Percentiles rank a stretch among this genome's conserved stretches.
These are phyloP conservation scores for Scutellaria minor DNA, from an alignment of 257 asterid species.

Conservation along the genomic window DNA sequence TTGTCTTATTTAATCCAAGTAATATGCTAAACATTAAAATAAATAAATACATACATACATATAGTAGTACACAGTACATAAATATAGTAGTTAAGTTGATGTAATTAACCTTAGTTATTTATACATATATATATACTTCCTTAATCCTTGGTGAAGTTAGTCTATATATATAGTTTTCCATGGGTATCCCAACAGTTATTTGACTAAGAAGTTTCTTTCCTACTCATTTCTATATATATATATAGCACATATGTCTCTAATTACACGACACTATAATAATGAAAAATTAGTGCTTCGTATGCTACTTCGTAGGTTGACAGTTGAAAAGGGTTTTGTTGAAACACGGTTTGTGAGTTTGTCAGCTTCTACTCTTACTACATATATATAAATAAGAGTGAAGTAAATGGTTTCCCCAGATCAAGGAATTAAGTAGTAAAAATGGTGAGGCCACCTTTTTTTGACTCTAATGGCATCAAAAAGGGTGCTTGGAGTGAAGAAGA, in stretches of 20 bases:
- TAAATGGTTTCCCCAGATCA: background rate
- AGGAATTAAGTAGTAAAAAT: constrained; percentile 29
- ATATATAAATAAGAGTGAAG: constrained; percentile 25
- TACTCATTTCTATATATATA: no score
- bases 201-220: no score
- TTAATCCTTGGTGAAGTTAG: no score
- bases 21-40: no score
- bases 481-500: constrained; percentile 59
- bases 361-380: background rate
- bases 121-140: no score
- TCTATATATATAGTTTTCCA: no score
- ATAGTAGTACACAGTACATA: no score
- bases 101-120: no score
- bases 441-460: constrained; percentile 44
- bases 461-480: constrained; percentile 46
- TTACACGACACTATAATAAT: constrained; percentile 1
- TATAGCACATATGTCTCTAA: background rate
- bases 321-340: constrained; percentile 2
- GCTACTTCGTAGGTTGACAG: constrained; percentile 31
- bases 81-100: no score
- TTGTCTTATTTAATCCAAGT: no score
- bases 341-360: background rate
- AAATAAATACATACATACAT: no score
- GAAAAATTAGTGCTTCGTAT: constrained; percentile 17
- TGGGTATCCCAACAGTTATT: no score